Percentiles rank a stretch among this genome's conserved stretches.
Evolutionary conservation across 2,329 filamentous ascomycete species (phyloP).

Genomic region (Cytospora piceae): DNA sequence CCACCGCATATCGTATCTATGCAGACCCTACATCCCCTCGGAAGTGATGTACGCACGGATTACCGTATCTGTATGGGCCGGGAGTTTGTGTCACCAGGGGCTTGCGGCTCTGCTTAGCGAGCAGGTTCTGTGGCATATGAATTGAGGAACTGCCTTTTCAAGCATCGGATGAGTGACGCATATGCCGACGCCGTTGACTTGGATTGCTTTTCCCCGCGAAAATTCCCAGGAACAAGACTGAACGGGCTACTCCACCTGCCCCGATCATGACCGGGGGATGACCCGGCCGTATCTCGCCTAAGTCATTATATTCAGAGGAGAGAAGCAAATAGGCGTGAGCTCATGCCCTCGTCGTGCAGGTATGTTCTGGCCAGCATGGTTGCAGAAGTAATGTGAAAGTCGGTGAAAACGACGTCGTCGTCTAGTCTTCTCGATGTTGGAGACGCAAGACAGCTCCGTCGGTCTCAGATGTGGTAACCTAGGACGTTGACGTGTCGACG

Average conservation of each 20-base stretch:
- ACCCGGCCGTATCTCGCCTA: neutral
- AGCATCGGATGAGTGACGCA: neutral
- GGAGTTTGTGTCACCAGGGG: constrained; percentile 16
- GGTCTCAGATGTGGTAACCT: neutral
- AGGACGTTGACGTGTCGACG: neutral
- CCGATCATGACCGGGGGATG: neutral
- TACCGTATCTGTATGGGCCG: neutral
- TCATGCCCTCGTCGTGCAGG: neutral
- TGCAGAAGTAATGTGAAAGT: constrained; percentile 16
- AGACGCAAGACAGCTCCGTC: constrained; percentile 4
- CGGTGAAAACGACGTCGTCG: constrained; percentile 1
- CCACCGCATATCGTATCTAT: neutral
- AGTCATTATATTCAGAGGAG: neutral
- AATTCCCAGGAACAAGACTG: neutral
- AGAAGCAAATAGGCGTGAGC: neutral
- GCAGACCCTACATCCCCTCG: constrained; percentile 14
- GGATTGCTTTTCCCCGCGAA: neutral
- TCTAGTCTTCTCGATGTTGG: constrained; percentile 6
- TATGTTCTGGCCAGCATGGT: neutral
- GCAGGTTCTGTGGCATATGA: neutral
- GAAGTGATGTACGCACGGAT: neutral
- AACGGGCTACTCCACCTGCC: neutral
- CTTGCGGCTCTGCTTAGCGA: constrained; percentile 19
- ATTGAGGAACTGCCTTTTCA: neutral
- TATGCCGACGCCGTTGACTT: neutral